phyloP scores from a whole-genome alignment of 306 rosid genomes.

The Chamaecrista fasciculata region DNA sequence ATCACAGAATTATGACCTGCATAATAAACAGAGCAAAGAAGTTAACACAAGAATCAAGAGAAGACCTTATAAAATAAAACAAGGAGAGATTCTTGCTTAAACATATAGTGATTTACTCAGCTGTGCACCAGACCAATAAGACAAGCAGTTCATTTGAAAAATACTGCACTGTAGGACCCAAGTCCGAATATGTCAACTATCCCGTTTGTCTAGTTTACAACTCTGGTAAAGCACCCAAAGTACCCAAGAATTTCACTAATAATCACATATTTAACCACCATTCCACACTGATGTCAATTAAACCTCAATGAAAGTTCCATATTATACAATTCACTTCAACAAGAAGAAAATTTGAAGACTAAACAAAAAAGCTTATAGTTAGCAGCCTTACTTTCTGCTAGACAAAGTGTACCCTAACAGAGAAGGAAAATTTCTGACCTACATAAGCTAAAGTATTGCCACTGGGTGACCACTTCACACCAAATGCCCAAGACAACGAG shows the following conservation, averaged over 20 bases:
- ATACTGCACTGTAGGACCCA: not conserved
- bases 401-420: constrained; percentile 16
- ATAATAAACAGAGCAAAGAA: constrained; percentile 26
- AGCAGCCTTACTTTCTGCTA: constrained; percentile 21
- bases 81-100: not conserved
- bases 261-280: not conserved
- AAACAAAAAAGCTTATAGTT: constrained; percentile 12
- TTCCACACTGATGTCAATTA: constrained; percentile 16
- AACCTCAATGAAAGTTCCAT: not conserved
- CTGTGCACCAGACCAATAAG: not conserved
- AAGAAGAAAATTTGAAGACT: constrained; percentile 12
- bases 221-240: not conserved
- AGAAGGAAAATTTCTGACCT: constrained; percentile 64
- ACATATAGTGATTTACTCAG: not conserved
- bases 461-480: constrained; percentile 98
- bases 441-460: constrained; percentile 93
- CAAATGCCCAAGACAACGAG: constrained; percentile 91
- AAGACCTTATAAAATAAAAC: not conserved
- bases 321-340: constrained; percentile 6
- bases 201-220: not conserved
- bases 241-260: too few relatives aligned
- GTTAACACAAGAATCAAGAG: constrained; percentile 16
- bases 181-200: not conserved
- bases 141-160: not conserved
- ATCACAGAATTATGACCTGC: constrained; percentile 97